Evolutionary conservation across 345 rosid genomes (phyloP).

Genomic region (Euphorbia tirucalli): DNA sequence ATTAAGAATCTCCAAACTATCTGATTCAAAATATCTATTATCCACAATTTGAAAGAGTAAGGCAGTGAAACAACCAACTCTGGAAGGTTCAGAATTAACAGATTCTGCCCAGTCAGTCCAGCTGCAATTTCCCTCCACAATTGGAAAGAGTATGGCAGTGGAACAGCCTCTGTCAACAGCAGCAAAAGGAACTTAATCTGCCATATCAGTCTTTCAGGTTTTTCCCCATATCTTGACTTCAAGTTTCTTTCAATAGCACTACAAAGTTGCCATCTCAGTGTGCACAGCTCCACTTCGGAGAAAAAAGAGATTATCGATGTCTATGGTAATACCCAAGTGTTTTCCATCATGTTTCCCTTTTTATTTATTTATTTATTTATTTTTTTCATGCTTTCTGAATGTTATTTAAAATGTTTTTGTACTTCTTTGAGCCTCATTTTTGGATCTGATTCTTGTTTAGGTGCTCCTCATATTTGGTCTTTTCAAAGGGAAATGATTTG

Average conservation of each 20-base stretch:
- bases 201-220: background rate
- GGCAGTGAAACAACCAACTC: background rate
- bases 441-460: no score
- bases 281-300: no score
- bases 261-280: no score
- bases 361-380: no score
- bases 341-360: no score
- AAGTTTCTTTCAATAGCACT: background rate
- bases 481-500: no score
- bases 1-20: background rate
- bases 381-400: no score
- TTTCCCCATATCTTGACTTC: background rate
- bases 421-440: no score
- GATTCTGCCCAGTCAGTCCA: background rate
- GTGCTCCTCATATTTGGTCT: no score
- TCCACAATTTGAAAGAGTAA: background rate
- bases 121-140: background rate
- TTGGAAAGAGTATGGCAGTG: background rate
- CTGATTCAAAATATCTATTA: background rate
- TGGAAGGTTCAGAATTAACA: background rate
- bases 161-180: background rate
- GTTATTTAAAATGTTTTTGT: no score
- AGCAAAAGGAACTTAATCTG: background rate
- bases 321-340: no score
- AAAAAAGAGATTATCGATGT: no score